A percentile compares a stretch with the other conserved stretches of the same genome.
Conservation (phyloP, 768 basidiomycete species). For the Tylopilus plumbeoviolaceoides region DNA sequence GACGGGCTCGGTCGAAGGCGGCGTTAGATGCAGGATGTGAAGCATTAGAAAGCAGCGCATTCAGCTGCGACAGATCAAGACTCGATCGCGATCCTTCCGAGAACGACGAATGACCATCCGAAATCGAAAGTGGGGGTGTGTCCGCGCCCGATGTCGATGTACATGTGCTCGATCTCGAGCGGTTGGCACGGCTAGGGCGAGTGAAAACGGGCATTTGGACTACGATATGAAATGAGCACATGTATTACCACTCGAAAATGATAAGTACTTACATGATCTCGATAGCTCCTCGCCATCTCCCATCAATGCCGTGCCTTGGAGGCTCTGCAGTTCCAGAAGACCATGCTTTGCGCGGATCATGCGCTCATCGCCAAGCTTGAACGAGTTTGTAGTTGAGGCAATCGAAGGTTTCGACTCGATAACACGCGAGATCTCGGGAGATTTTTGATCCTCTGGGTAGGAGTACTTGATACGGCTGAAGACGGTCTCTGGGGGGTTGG, state of each 20-base stretch:
- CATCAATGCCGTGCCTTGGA: constrained; percentile 61
- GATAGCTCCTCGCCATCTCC: constrained; percentile 63
- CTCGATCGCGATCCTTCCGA: constrained; percentile 76
- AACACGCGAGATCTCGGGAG: constrained; percentile 44
- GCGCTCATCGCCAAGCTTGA: constrained; percentile 60
- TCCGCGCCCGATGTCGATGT: constrained; percentile 65
- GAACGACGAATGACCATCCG: constrained; percentile 60
- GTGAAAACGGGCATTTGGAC: constrained; percentile 57
- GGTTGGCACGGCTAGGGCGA: constrained; percentile 46
- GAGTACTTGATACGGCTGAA: constrained; percentile 35
- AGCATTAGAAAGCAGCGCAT: constrained; percentile 49
- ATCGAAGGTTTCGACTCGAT: constrained; percentile 60
- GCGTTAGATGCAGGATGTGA: constrained; percentile 47
- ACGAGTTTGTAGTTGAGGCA: constrained; percentile 53
- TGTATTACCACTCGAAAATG: not conserved
- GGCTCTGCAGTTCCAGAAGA: constrained; percentile 58
- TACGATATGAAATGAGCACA: constrained; percentile 18
- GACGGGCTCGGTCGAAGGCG: constrained; percentile 35
- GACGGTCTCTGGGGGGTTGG: constrained; percentile 25
- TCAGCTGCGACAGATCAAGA: constrained; percentile 65
- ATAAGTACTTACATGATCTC: constrained; percentile 42
- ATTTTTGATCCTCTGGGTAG: constrained; percentile 18
- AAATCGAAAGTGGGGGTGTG: constrained; percentile 66
- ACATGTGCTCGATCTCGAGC: constrained; percentile 67
- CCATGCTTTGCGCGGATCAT: constrained; percentile 66